Evolutionary conservation across 371 early-diverging fungal genomes (phyloP), one percentile per base, ranked within the genome.

Genomic region (Antonospora locustae): DNA sequence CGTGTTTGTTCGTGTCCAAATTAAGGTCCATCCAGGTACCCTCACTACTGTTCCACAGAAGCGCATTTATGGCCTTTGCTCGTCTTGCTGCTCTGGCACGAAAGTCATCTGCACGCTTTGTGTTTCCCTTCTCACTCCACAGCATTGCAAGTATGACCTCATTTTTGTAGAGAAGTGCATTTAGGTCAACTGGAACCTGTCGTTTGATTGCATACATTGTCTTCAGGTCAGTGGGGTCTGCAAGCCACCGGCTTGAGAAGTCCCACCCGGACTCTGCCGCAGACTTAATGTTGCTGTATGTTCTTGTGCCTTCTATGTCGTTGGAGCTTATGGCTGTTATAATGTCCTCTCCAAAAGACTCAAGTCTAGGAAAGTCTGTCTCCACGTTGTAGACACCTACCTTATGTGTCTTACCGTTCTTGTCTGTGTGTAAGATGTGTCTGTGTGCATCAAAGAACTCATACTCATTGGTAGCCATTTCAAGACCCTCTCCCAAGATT

Each of bases 191-290:
- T 0, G 88, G 88, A 4, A 90, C 63, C 27, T 83, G 71, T n/a
- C n/a, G n/a, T 20, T 77, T 64, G n/a, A 66, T 66, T 1, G 82
- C 82, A 39, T 75, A 66, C 23, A 86, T 77, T 9, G 49, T 59
- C 24, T 39, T 45, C 9, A 53, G 37, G 2, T 51, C 32, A n/a
- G 40, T 41, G 29, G 6, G 64, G 3, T 52, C 12, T 11, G 24
- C 28, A 2, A 81, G 68, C 84, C 84, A 85, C 24, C 87, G 76
- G 1, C 80, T 75, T 14, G 81, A 79, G 61, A 81, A 88, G 70
- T 88, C 88, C 84, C 84, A 84, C 5, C 90, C 90, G 12, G 82
- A 78, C 69, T 90, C 88, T 1, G 90, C 85, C 17, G 79, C 84
- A 0, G 86, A 74, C 12, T 83, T 83, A 41, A 86, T 60, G 32